Base-by-base conservation (phyloP, 305 asterid species). In the Euphrasia arctica region DNA sequence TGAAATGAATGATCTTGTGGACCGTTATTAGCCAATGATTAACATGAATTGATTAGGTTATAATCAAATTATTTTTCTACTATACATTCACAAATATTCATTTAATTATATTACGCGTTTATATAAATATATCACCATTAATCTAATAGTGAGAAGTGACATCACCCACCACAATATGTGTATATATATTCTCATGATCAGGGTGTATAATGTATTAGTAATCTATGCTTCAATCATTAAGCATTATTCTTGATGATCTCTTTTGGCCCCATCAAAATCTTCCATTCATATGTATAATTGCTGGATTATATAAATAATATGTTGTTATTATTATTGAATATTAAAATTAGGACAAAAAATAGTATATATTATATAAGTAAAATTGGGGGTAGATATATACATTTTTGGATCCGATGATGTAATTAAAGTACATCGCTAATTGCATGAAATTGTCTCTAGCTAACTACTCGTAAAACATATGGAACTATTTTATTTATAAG, bases 191-290 rank as follows among this genome's bases (percentile, higher is more conserved):
- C 9, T 39, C 29, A 54, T 74, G 6, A 32, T 3, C 5, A 32
- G 2, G 27, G 27, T 0, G 27, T 25, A 25, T 25, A 25, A 25
- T 25, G 27, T 25, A 25, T 25, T 61, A 60, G 61, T 72, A 72
- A 81, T 78, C 79, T 74, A 59, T 70, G 72, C 42, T 72, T 69
- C 74, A 77, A 78, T 83, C 73, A 77, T 82, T 72, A 69, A 74
- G 70, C 72, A 79, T 64, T 78, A 59, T 63, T 69, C 18, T 47
- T 47, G 52, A 54, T 18, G 67, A 85, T 83, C 83, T 75, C 66
- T 54, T 54, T 61, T 70, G 80, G 62, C 73, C 31, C 87, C 85
- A 86, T 59, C 13, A 63, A 77, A 65, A 79, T 80, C 78, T 75
- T 67, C 57, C 74, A 49, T 31, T 54, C 50, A 42, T 42, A 45